A percentile compares a stretch with the other conserved stretches of the same genome.
Conservation (phyloP, 148 eudicot genomes). For the Dianthus caryophyllus region DNA sequence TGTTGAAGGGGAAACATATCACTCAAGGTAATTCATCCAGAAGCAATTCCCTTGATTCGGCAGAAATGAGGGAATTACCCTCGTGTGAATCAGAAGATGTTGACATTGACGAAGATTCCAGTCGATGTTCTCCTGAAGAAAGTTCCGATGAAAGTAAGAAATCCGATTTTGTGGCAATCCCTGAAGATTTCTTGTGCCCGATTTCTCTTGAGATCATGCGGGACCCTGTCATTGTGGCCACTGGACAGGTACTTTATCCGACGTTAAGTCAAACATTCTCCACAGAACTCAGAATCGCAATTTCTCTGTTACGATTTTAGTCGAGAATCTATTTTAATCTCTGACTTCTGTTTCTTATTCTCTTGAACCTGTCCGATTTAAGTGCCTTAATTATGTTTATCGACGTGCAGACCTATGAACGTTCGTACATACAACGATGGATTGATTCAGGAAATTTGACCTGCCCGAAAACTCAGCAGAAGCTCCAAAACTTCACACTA, state of each 20-base stretch:
- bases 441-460: constrained; percentile 76
- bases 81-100: constrained; percentile 20
- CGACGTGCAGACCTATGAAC: constrained; percentile 71
- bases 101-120: constrained; percentile 16
- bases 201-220: constrained; percentile 86
- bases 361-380: background rate
- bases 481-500: constrained; percentile 63
- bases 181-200: constrained; percentile 83
- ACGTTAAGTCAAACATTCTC: background rate
- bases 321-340: background rate
- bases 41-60: constrained; percentile 20
- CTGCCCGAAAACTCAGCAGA: constrained; percentile 87
- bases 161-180: constrained; percentile 47
- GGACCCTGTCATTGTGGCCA: constrained; percentile 83
- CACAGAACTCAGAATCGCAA: too few species aligned
- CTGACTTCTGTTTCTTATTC: background rate
- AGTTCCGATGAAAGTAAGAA: constrained; percentile 43
- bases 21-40: constrained; percentile 28
- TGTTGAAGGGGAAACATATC: constrained; percentile 29
- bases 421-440: constrained; percentile 90
- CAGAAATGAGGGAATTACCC: constrained; percentile 25
- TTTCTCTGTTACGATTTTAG: too few species aligned
- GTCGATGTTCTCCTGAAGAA: constrained; percentile 17
- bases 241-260: constrained; percentile 65
- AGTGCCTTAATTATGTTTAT: background rate